These are phyloP conservation scores for Zygotorulaspora mrakii DNA, from an alignment of 1,139 yeast species.

Conservation along the genomic window DNA sequence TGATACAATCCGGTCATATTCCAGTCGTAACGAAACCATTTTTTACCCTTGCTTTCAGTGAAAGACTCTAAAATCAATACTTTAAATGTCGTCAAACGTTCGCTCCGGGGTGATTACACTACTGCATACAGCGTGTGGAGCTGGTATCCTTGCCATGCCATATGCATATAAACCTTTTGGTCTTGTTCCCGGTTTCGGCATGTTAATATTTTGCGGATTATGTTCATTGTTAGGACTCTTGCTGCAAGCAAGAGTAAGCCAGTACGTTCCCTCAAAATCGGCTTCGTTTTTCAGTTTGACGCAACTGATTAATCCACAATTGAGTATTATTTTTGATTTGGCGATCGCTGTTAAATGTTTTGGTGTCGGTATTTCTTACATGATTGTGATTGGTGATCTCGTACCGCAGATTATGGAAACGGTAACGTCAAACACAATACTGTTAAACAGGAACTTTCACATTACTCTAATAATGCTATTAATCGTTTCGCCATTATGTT, in stretches of 20 bases:
- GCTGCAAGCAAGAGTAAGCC: slow-evolving; percentile 35
- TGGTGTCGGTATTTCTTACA: slow-evolving; percentile 74
- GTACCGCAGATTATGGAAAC: slow-evolving; percentile 65
- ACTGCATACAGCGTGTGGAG: slow-evolving; percentile 62
- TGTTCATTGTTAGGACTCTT: slow-evolving; percentile 31
- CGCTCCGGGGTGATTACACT: slow-evolving; percentile 49
- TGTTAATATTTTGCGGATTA: slow-evolving; percentile 51
- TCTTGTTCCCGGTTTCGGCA: slow-evolving; percentile 60
- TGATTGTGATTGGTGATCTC: slow-evolving; percentile 73
- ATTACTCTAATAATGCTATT: slow-evolving; percentile 56
- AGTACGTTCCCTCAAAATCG: slow-evolving; percentile 61
- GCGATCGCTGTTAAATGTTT: slow-evolving; percentile 89
- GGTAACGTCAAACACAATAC: slow-evolving; percentile 35
- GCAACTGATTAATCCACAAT: slow-evolving; percentile 71
- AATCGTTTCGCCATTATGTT: slow-evolving; percentile 59
- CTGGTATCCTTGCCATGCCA: slow-evolving; percentile 93
- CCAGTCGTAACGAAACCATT: too few relatives aligned
- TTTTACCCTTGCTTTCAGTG: neutral
- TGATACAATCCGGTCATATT: too few relatives aligned
- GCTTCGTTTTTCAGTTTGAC: slow-evolving; percentile 85
- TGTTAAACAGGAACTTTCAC: slow-evolving; percentile 57
- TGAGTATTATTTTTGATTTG: slow-evolving; percentile 77
- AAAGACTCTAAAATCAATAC: neutral
- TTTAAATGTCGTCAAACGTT: slow-evolving; percentile 26
- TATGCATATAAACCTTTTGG: slow-evolving; percentile 86